phyloP scores from a whole-genome alignment of 2,329 filamentous ascomycete species.

The Lasiodiplodia citricola region DNA sequence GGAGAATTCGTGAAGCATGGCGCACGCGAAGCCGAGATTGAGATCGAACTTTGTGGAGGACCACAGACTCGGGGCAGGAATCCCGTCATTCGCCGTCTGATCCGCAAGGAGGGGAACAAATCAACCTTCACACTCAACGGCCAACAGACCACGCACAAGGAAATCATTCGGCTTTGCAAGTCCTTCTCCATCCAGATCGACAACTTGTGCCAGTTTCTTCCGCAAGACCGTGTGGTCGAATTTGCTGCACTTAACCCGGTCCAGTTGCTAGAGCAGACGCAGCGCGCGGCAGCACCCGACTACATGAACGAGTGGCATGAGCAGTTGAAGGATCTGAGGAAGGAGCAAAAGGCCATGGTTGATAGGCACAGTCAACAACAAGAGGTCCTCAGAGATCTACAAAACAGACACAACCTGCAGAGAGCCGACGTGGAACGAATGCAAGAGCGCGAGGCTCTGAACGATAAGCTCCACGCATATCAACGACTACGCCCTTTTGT shows the following conservation, averaged over 20 bases:
- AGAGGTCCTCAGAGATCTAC: constrained; percentile 69
- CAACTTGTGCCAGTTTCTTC: constrained; percentile 95
- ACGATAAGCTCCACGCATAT: constrained; percentile 68
- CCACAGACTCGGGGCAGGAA: constrained; percentile 64
- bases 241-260: constrained; percentile 85
- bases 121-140: constrained; percentile 80
- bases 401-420: constrained; percentile 75
- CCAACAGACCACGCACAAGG: constrained; percentile 63
- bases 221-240: constrained; percentile 93
- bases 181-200: constrained; percentile 91
- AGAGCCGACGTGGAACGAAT: constrained; percentile 84
- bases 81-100: constrained; percentile 74
- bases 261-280: constrained; percentile 82
- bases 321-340: constrained; percentile 72
- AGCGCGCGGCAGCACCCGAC: constrained; percentile 82
- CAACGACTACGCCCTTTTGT: constrained; percentile 69
- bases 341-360: constrained; percentile 69
- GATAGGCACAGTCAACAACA: constrained; percentile 62
- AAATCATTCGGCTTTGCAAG: constrained; percentile 69
- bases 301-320: constrained; percentile 82
- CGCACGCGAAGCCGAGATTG: constrained; percentile 75
- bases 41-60: constrained; percentile 82
- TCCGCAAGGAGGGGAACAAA: constrained; percentile 81
- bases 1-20: constrained; percentile 95
- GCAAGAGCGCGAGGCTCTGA: constrained; percentile 73